These are phyloP conservation scores for Combretum micranthum DNA, from an alignment of 345 rosid species.

Conservation along the genomic window DNA sequence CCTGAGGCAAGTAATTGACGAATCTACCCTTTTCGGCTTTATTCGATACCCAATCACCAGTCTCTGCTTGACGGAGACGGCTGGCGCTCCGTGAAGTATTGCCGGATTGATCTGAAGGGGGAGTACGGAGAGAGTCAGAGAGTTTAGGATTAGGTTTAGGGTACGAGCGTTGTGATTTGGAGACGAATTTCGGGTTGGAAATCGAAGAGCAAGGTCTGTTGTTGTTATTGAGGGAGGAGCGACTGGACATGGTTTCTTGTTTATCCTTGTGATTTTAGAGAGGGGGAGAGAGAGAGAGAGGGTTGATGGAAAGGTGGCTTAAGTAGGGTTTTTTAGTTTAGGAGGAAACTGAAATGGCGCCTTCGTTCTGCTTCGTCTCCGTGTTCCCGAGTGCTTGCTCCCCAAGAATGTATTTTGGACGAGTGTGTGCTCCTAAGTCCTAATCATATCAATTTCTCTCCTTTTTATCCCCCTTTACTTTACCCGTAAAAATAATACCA, in stretches of 20 bases:
- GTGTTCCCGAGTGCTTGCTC: too few relatives aligned
- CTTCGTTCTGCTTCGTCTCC: too few relatives aligned
- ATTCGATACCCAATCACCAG: slow-evolving; percentile 35
- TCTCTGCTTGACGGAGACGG: slow-evolving; percentile 36
- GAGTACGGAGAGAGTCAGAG: slow-evolving; percentile 55
- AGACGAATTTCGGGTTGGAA: slow-evolving; percentile 39
- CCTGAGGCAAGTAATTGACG: slow-evolving; percentile 87
- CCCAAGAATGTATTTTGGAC: too few relatives aligned
- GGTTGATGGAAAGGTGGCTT: too few relatives aligned
- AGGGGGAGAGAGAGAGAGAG: neutral
- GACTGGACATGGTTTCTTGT: slow-evolving; percentile 40
- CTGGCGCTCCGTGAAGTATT: slow-evolving; percentile 10
- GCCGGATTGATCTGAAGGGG: slow-evolving; percentile 20
- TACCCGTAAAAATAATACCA: too few relatives aligned
- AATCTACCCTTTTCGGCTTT: slow-evolving; percentile 43
- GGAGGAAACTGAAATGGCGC: too few relatives aligned
- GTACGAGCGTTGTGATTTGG: slow-evolving; percentile 28
- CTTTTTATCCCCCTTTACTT: too few relatives aligned
- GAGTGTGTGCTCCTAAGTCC: too few relatives aligned
- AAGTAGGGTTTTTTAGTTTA: too few relatives aligned
- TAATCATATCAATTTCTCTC: too few relatives aligned
- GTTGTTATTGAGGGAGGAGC: slow-evolving; percentile 20
- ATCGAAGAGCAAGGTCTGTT: slow-evolving; percentile 23
- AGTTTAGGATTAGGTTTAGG: slow-evolving; percentile 32
- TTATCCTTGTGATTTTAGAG: neutral